Base-by-base conservation (phyloP, 306 rosid genomes). In the Fragaria ananassa region DNA sequence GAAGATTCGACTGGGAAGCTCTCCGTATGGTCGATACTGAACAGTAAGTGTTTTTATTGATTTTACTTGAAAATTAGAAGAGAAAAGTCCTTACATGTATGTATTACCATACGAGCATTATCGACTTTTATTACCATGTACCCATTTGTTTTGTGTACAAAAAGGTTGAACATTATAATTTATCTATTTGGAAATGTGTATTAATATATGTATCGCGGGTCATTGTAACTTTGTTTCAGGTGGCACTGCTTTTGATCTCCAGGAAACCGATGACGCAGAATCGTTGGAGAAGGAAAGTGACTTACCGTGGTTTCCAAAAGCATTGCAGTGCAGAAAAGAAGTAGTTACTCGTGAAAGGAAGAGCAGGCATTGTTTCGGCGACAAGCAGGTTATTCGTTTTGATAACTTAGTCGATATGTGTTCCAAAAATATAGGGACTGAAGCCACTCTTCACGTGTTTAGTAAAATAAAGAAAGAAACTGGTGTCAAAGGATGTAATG, bases 401-500 rank as follows among this genome's bases (percentile, higher is more conserved):
- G 35, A 42, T 56, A 74, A 29, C 31, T 58, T 92, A 46, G 74
- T 90, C 66, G 34, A 60, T 80, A 70, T 74, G 46, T 83, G 88
- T 65, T 92, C 85, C 0, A 68, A 72, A 44, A 81, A 54, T 76
- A 86, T 95, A 78, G 98, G 97, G 83, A 47, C 85, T 54, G 81
- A 81, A 34, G 23, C 70, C 63, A 79, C 89, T 61, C 11, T 90
- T 46, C 80, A 81, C 10, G 68, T 92, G 74, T 87, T 92, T 82
- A 83, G 75, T 79, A 88, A 76, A 79, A 76, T 92, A 80, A 93
- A 93, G 76, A 86, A 83, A 49, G 85, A 85, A 72, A 88, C 83
- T 17, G 87, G 89, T 39, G 47, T 85, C 68, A 76, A 81, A 80
- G 97, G 87, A 80, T 89, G 83, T 80, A 85, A 74, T 80, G 81